Base-by-base conservation (phyloP, 352 stramenopile species). In the Phytopythium montanum region DNA sequence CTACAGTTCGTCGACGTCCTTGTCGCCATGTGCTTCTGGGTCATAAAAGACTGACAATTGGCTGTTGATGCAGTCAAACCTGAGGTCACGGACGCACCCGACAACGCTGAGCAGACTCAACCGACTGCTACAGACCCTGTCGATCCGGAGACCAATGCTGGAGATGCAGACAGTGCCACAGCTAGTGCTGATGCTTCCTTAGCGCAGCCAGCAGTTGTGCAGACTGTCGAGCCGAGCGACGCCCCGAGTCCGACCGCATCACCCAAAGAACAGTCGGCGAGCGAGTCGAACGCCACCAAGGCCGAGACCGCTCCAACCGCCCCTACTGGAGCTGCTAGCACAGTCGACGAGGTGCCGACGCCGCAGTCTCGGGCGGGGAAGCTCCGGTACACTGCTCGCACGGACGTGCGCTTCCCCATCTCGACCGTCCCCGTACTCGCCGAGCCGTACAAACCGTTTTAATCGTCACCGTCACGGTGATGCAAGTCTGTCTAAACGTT, bases 371-470 rank as follows among this genome's bases (percentile, higher is more conserved):
- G 33, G 23, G 26, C 53, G 19, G 39, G 39, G 13, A 81, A 85
- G 60, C 71, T 69, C 5, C 66, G 75, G 62, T 85, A 81, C 68
- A 76, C 70, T 12, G 78, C 70, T 16, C 70, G 78, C 21, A 81
- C 75, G 61, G 79, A 92, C 64, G 64, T 72, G 36, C 69, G 76
- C 42, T 92, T 94, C 56, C 85, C 85, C 13, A 91, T 92, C 33
- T 94, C 85, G 28, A 94, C 79, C 19, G 68, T 94, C 38, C 73
- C 69, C 31, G 78, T 92, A 36, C 60, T 87, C 46, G 82, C 75
- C 34, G 78, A 92, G 25, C 68, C 71, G 16, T 79, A 62, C 19
- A 55, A 18, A 4, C 42, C 21, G 23, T 60, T 42, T 25, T 34
- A n/a, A 58, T 29, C 14, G 42, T 38, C 53, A 21, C 12, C 31